A percentile compares a stretch with the other conserved stretches of the same genome.
Evolutionary conservation across 176 grass and related monocot genomes (phyloP).

Genomic region (Pharus latifolius): DNA sequence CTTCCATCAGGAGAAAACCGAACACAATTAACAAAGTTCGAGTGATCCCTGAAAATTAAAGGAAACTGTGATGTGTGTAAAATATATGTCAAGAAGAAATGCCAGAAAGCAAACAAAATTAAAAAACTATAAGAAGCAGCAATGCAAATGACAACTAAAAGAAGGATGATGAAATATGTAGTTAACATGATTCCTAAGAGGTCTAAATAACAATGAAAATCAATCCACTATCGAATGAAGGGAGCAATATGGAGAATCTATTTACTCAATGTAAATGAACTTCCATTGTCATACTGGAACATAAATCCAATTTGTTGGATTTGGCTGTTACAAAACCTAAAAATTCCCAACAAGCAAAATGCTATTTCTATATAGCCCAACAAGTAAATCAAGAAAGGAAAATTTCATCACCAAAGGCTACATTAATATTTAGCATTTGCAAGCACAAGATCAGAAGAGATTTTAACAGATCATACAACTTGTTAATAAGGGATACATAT

Average conservation of each 20-base stretch:
- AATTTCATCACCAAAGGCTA: neutral
- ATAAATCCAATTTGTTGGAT: neutral
- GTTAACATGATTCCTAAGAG: slow-evolving; percentile 6
- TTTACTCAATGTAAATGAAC: neutral
- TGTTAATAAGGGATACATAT: neutral
- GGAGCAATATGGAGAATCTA: neutral
- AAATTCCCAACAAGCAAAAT: neutral
- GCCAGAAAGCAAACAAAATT: neutral
- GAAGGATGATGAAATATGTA: slow-evolving; percentile 3
- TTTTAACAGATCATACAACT: neutral
- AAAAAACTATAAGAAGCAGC: neutral
- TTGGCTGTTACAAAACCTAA: neutral
- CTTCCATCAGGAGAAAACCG: slow-evolving; percentile 90
- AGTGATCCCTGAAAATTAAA: slow-evolving; percentile 70
- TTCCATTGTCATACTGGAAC: neutral
- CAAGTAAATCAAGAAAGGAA: neutral
- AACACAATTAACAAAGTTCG: slow-evolving; percentile 92
- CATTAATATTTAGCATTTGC: neutral
- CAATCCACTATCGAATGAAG: neutral
- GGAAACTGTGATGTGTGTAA: neutral
- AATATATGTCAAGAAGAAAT: neutral
- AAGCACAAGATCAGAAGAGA: neutral
- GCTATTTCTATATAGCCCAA: neutral
- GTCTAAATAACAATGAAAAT: neutral
- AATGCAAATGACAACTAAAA: neutral